A percentile compares a stretch with the other conserved stretches of the same genome.
Evolutionary conservation across 163 green algal species (phyloP).

Genomic region (Scenedesmus sp.): DNA sequence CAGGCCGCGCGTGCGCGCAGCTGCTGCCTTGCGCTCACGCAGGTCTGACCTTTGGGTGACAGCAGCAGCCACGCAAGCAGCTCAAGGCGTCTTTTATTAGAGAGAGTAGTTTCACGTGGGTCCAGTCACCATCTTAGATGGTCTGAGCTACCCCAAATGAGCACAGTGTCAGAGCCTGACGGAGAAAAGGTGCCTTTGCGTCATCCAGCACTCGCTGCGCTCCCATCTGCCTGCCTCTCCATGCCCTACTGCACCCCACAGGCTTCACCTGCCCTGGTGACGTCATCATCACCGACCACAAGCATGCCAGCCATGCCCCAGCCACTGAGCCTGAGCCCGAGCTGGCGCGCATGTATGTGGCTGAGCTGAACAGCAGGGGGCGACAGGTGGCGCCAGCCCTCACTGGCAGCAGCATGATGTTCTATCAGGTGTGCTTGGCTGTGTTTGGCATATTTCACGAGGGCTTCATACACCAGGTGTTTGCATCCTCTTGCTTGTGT

Average conservation of each 20-base stretch:
- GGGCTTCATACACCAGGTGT: neutral
- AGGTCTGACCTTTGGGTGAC: neutral
- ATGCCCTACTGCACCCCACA: neutral
- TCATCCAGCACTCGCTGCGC: too few species aligned
- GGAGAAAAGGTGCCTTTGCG: too few species aligned
- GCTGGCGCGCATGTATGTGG: slow-evolving; percentile 71
- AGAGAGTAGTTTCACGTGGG: too few species aligned
- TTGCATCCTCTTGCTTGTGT: neutral
- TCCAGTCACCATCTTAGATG: too few species aligned
- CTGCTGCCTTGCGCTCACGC: neutral
- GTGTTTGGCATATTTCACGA: neutral
- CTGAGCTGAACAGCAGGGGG: slow-evolving; percentile 61
- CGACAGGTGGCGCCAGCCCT: slow-evolving; percentile 35
- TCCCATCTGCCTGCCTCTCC: neutral
- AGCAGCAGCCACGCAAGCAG: too few species aligned
- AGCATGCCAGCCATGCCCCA: slow-evolving; percentile 44
- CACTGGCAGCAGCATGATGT: slow-evolving; percentile 35
- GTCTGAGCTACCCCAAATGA: too few species aligned
- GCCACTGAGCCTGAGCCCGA: slow-evolving; percentile 67
- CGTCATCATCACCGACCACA: slow-evolving; percentile 64
- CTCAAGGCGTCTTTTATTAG: too few species aligned
- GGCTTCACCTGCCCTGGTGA: slow-evolving; percentile 76
- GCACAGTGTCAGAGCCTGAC: too few species aligned
- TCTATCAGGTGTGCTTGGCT: slow-evolving; percentile 25
- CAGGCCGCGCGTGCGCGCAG: neutral